phyloP scores from a whole-genome alignment of 2,329 filamentous ascomycete genomes.

The Cytospora mali region DNA sequence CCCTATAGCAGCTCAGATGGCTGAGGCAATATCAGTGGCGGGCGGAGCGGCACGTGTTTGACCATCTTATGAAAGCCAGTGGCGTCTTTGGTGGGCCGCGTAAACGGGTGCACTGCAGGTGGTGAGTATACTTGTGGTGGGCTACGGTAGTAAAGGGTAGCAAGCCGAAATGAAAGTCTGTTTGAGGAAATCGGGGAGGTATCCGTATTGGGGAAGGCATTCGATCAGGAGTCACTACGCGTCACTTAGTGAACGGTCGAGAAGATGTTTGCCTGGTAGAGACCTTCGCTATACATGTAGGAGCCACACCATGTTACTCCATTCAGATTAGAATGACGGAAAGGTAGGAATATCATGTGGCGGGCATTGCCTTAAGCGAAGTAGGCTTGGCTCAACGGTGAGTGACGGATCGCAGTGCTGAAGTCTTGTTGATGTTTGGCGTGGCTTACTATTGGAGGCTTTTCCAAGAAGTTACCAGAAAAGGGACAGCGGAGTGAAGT shows the following conservation, averaged over 20 bases:
- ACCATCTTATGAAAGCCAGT: neutral
- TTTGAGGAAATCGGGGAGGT: neutral
- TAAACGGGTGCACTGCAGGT: too few relatives aligned
- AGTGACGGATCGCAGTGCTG: neutral
- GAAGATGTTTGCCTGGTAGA: neutral
- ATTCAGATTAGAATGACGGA: neutral
- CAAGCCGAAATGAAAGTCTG: neutral
- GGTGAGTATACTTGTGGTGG: neutral
- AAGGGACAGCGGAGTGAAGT: slow-evolving; percentile 16
- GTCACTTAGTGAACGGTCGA: neutral
- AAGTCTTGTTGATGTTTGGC: neutral
- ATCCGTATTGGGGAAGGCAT: neutral
- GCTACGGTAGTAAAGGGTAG: neutral
- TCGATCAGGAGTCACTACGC: neutral
- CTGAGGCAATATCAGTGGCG: neutral
- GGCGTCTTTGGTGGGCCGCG: neutral
- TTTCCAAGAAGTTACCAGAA: slow-evolving; percentile 13
- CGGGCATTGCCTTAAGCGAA: neutral
- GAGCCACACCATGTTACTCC: neutral
- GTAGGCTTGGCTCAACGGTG: neutral
- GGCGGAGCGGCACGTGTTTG: neutral
- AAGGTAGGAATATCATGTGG: neutral
- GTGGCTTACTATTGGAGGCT: slow-evolving; percentile 19
- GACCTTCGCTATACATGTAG: neutral
- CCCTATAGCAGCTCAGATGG: neutral